Conservation (phyloP, 306 rosid genomes). For the Canavalia gladiata region DNA sequence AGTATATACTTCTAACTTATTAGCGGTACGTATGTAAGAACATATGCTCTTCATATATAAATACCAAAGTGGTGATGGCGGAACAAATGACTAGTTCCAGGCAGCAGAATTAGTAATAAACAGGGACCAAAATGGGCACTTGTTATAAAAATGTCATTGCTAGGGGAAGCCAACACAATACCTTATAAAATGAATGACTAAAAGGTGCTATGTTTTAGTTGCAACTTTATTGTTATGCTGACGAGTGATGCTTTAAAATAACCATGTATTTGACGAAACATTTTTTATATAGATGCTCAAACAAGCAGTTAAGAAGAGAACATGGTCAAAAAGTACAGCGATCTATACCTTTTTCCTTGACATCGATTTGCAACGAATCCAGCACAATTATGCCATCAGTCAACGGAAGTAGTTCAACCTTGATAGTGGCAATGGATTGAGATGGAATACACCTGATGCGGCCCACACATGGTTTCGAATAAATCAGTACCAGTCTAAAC, state of each 20-base stretch:
- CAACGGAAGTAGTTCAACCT: slow-evolving; percentile 94
- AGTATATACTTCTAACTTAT: slow-evolving; percentile 1
- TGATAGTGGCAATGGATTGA: slow-evolving; percentile 81
- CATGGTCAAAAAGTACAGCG: not conserved
- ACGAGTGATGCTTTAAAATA: slow-evolving; percentile 30
- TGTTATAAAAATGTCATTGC: slow-evolving; percentile 5
- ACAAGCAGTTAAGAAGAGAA: slow-evolving; percentile 34
- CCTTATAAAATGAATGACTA: slow-evolving; percentile 28
- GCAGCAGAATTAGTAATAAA: slow-evolving; percentile 21
- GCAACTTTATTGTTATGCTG: slow-evolving; percentile 18
- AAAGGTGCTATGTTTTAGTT: slow-evolving; percentile 3
- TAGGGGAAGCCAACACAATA: slow-evolving; percentile 21
- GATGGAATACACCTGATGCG: slow-evolving; percentile 79
- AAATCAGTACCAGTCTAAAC: slow-evolving; percentile 37
- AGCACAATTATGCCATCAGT: slow-evolving; percentile 90
- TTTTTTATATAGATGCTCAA: slow-evolving; percentile 37
- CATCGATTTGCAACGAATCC: slow-evolving; percentile 85
- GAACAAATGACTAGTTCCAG: slow-evolving; percentile 21
- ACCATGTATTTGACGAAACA: slow-evolving; percentile 28
- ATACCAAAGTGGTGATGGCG: slow-evolving; percentile 15
- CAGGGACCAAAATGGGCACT: slow-evolving; percentile 17
- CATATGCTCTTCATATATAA: not conserved
- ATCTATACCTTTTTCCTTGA: slow-evolving; percentile 85
- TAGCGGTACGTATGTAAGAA: slow-evolving; percentile 11
- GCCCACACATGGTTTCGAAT: slow-evolving; percentile 44